phyloP scores from a whole-genome alignment of 768 basidiomycete genomes.

The Suillus spraguei region DNA sequence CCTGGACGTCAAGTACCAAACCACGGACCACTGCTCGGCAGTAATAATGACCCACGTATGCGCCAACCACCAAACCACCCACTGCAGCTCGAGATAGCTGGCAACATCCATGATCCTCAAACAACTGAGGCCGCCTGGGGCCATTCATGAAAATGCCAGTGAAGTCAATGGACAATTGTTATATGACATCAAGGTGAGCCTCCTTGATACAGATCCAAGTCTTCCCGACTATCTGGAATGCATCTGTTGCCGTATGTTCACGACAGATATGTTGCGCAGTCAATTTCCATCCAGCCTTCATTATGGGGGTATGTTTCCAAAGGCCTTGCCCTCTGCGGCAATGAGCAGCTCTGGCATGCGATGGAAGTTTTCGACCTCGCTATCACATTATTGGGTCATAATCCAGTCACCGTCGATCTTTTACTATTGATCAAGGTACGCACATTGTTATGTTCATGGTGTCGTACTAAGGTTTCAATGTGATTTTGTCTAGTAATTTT shows the following conservation, averaged over 20 bases:
- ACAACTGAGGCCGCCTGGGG: too few relatives aligned
- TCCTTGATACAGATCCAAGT: not conserved
- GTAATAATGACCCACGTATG: not conserved
- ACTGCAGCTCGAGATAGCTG: not conserved
- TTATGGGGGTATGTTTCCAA: not conserved
- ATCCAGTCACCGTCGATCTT: not conserved
- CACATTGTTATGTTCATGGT: not conserved
- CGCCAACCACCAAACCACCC: not conserved
- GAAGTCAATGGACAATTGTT: not conserved
- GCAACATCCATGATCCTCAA: not conserved
- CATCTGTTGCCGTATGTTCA: not conserved
- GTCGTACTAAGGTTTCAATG: not conserved
- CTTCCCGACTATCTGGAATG: not conserved
- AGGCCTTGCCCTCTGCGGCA: not conserved
- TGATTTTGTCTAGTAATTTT: not conserved
- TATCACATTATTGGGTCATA: not conserved
- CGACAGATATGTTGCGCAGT: not conserved
- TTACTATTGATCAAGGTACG: not conserved
- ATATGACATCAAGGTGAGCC: not conserved
- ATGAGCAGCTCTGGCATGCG: not conserved
- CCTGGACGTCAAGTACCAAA: too few relatives aligned
- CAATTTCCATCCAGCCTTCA: conserved; percentile 1
- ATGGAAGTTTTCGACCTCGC: conserved; percentile 2
- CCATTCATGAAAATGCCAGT: not conserved
- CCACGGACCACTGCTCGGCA: too few relatives aligned